Evolutionary conservation across 805 yeast genomes (phyloP), one percentile per base, ranked within the genome.

Genomic region (Teunomyces aglyptinius): DNA sequence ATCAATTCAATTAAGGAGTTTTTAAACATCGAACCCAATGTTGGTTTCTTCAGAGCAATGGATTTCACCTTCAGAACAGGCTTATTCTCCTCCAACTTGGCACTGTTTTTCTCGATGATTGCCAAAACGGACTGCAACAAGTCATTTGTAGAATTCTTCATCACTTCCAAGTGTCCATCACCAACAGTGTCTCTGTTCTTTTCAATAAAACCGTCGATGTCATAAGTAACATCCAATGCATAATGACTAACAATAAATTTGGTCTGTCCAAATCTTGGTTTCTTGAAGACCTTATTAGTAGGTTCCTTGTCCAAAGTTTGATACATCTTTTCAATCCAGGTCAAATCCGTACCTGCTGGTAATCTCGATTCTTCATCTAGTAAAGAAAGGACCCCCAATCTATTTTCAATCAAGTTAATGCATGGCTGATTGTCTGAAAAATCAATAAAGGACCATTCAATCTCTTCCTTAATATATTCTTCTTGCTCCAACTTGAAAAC

Each of bases 371-470:
- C 98, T 73, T 92, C 99, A 65, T 92, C 98, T 52, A 92, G 77
- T 49, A 92, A 76, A 0, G 96, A 81, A 53, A 92, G 75, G 43
- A 92, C 83, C 66, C 99, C 99, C 52, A 90, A 68, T 64, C 84
- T 86, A 60, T 83, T 83, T 73, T 92, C 99, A 58, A 92, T 94
- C 58, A 92, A 78, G 56, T 85, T 85, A 57, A 92, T 92, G 71
- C 98, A 92, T 2, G 97, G 98, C 73, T 94, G 97, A 65, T 92
- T 92, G 65, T 92, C 99, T 45, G 94, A 83, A 60, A 91, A 92
- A 58, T 92, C 97, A 58, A 92, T 92, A 59, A 92, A 92, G 7
- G 92, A 85, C 97, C 98, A 92, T 64, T 91, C 94, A 53, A 92
- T 91, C 61, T 91, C 86, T 70, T 92, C 98, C 49, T 80, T 81